A percentile compares a stretch with the other conserved stretches of the same genome.
These are phyloP conservation scores for Eucalyptus fibrosa DNA, from an alignment of 345 rosid species.

Conservation along the genomic window DNA sequence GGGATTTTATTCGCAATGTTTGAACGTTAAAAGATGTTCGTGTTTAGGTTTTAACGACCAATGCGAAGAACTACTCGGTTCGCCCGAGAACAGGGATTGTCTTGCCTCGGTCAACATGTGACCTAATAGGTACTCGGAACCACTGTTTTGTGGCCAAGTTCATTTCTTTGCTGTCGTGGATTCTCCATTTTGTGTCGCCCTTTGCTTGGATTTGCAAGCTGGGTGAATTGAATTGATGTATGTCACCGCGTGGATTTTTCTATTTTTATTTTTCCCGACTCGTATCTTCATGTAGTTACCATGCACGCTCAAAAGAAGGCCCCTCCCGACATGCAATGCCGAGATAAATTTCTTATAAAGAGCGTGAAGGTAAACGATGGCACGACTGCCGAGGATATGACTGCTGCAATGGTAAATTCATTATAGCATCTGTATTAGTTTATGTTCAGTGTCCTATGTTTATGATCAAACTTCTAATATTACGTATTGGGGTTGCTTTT, in stretches of 20 bases:
- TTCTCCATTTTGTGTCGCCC: neutral
- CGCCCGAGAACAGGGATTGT: constrained; percentile 67
- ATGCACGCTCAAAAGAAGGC: constrained; percentile 76
- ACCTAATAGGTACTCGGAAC: constrained; percentile 30
- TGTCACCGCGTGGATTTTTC: neutral
- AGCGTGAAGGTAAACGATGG: constrained; percentile 46
- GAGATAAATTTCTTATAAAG: constrained; percentile 74
- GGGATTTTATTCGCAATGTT: neutral
- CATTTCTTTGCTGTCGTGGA: neutral
- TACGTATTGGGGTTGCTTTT: neutral
- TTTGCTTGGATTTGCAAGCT: neutral
- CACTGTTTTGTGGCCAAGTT: neutral
- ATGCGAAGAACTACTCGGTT: constrained; percentile 71
- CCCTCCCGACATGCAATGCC: constrained; percentile 68
- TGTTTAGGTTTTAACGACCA: constrained; percentile 64
- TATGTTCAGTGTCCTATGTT: neutral
- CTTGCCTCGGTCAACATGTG: constrained; percentile 59
- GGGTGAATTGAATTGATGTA: neutral
- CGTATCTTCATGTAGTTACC: constrained; percentile 31
- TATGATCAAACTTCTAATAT: neutral
- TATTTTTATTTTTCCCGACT: neutral
- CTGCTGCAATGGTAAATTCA: constrained; percentile 49
- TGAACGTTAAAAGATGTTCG: neutral
- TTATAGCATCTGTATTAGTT: neutral
- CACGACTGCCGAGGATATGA: constrained; percentile 36